These are phyloP conservation scores for Colletotrichum somersetense DNA, from an alignment of 2,329 filamentous ascomycete species.

Conservation along the genomic window DNA sequence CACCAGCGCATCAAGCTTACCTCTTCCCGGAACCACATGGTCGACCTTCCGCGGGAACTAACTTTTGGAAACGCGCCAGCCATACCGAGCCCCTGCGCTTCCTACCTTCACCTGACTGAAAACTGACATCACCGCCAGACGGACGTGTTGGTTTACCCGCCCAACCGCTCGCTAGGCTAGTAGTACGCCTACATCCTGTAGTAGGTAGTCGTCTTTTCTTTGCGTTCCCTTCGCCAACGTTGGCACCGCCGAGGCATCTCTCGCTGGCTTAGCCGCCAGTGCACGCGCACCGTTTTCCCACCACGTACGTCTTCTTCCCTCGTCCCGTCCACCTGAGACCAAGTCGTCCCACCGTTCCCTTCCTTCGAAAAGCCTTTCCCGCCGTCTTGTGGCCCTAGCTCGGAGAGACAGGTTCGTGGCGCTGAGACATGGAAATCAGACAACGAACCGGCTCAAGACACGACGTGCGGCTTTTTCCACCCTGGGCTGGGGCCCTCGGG, in stretches of 20 bases:
- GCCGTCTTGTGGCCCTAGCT: background rate
- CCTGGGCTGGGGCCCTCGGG: background rate
- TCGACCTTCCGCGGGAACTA: slow-evolving; percentile 24
- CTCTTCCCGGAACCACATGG: slow-evolving; percentile 35
- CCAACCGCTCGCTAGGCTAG: background rate
- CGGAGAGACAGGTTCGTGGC: slow-evolving; percentile 27
- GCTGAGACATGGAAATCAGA: slow-evolving; percentile 29
- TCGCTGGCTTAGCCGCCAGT: slow-evolving; percentile 1
- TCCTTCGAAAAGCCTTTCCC: background rate
- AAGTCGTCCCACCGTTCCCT: background rate
- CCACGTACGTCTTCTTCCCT: background rate
- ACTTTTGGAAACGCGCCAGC: slow-evolving; percentile 25
- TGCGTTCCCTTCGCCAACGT: background rate
- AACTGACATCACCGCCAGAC: slow-evolving; percentile 36
- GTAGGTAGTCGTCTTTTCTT: too few species aligned
- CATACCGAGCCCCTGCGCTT: slow-evolving; percentile 10
- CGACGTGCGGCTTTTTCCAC: slow-evolving; percentile 8
- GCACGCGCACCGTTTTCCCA: background rate
- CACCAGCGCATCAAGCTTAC: slow-evolving; percentile 11
- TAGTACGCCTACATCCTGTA: too few species aligned
- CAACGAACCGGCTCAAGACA: slow-evolving; percentile 8
- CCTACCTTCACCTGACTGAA: slow-evolving; percentile 29
- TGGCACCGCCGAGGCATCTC: slow-evolving; percentile 18
- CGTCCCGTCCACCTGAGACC: slow-evolving; percentile 13
- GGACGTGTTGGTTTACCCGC: slow-evolving; percentile 14